A percentile compares a stretch with the other conserved stretches of the same genome.
Conservation (phyloP, 2,329 filamentous ascomycete species). For the Acarospora socialis region DNA sequence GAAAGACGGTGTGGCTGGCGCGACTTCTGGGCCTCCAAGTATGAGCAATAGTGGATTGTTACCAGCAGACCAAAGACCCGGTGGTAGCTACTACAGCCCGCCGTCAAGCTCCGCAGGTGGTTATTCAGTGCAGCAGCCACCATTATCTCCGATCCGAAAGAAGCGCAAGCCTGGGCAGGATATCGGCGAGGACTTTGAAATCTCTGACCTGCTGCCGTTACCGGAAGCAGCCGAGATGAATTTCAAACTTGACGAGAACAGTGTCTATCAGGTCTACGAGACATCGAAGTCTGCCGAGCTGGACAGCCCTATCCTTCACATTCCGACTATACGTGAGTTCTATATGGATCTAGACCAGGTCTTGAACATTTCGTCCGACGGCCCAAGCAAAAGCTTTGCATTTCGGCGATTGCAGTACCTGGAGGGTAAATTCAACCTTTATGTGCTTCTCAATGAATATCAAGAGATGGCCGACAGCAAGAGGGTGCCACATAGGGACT, state of each 20-base stretch:
- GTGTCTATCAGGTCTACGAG: conserved; percentile 88
- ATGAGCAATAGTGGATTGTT: conserved; percentile 35
- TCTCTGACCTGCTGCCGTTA: conserved; percentile 62
- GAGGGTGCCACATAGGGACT: conserved; percentile 91
- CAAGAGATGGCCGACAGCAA: conserved; percentile 97
- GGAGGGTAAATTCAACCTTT: conserved; percentile 94
- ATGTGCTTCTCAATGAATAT: conserved; percentile 86
- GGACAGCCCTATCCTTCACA: conserved; percentile 57
- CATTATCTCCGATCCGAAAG: conserved; percentile 37
- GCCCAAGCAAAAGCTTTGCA: conserved; percentile 91
- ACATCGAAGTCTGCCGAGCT: conserved; percentile 46
- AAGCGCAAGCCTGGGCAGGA: conserved; percentile 75
- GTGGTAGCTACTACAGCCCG: conserved; percentile 1
- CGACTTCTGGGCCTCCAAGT: conserved; percentile 30
- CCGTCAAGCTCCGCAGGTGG: conserved; percentile 3
- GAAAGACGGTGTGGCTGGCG: conserved; percentile 27
- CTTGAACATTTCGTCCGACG: conserved; percentile 80
- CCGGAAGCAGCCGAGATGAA: conserved; percentile 56
- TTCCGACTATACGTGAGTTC: conserved; percentile 89
- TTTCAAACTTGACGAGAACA: conserved; percentile 66
- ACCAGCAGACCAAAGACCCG: conserved; percentile 1
- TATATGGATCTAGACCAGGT: conserved; percentile 89
- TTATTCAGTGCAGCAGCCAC: conserved; percentile 15
- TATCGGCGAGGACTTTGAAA: conserved; percentile 82
- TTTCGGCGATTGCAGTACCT: conserved; percentile 89